phyloP scores from a whole-genome alignment of 1,284 basidiomycete species.

The Apiotrichum sp. region DNA sequence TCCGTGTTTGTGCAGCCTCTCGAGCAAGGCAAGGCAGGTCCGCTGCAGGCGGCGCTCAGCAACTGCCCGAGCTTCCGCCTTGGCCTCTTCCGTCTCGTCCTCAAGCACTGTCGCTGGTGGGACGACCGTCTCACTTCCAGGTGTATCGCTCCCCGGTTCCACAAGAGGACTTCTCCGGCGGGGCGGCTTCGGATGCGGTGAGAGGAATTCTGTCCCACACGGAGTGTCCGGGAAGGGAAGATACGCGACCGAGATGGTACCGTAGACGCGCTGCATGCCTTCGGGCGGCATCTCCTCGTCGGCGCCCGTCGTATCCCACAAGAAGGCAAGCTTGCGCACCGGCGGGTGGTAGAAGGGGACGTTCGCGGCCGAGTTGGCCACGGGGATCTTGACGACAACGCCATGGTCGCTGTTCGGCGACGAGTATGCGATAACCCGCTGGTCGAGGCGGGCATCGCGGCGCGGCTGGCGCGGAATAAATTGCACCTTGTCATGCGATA shows the following conservation, averaged over 20 bases:
- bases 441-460: constrained; percentile 35
- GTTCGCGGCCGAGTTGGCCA: constrained; percentile 23
- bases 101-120: constrained; percentile 16
- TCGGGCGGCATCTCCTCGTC: neutral
- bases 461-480: constrained; percentile 40
- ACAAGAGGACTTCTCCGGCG: constrained; percentile 34
- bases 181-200: constrained; percentile 10
- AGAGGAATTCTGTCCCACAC: constrained; percentile 3
- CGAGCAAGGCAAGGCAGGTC: constrained; percentile 71
- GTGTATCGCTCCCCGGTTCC: constrained; percentile 2
- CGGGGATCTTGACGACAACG: constrained; percentile 32
- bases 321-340: constrained; percentile 36
- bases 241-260: constrained; percentile 26
- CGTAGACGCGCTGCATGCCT: constrained; percentile 2
- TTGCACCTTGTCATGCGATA: constrained; percentile 25
- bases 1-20: constrained; percentile 75
- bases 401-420: constrained; percentile 14
- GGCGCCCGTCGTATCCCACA: constrained; percentile 22
- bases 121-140: neutral
- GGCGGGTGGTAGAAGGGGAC: constrained; percentile 45
- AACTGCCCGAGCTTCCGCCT: constrained; percentile 7
- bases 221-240: constrained; percentile 25
- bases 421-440: constrained; percentile 14
- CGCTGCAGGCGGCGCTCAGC: constrained; percentile 58
- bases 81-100: constrained; percentile 5